phyloP scores from a whole-genome alignment of 768 basidiomycete species.

The Lactarius hengduanensis region DNA sequence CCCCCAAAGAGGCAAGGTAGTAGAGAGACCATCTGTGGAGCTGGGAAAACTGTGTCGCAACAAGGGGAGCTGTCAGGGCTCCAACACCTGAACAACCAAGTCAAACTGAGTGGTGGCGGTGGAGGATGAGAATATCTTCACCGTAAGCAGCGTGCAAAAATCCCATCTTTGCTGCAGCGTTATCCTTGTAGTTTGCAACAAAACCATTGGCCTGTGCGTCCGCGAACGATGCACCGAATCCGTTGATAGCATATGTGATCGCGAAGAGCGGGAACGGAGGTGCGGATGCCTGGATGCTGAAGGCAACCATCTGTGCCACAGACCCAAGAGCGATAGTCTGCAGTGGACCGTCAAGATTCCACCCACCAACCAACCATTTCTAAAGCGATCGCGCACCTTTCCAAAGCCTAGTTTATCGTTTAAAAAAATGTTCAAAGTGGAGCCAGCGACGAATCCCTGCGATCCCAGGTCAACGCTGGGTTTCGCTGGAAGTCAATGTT shows the following conservation, averaged over 20 bases:
- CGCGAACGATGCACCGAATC: constrained; percentile 52
- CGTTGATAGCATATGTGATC: constrained; percentile 46
- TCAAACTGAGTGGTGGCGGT: not conserved
- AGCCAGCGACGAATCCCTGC: constrained; percentile 50
- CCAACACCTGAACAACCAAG: constrained; percentile 49
- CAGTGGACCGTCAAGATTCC: not conserved
- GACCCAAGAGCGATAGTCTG: constrained; percentile 49
- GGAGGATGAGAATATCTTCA: constrained; percentile 25
- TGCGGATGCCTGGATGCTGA: constrained; percentile 51
- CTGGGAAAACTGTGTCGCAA: constrained; percentile 78
- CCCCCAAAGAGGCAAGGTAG: constrained; percentile 65
- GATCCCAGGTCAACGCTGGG: constrained; percentile 24
- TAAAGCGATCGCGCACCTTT: constrained; percentile 36
- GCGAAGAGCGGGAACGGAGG: constrained; percentile 67
- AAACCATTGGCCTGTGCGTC: constrained; percentile 74
- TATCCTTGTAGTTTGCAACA: constrained; percentile 57
- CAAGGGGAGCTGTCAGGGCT: constrained; percentile 67
- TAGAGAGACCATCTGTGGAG: constrained; percentile 71
- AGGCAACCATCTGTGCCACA: constrained; percentile 51
- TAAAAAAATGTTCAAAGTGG: constrained; percentile 47
- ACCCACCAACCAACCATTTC: not conserved
- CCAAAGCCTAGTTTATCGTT: constrained; percentile 49
- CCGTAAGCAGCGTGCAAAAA: constrained; percentile 67
- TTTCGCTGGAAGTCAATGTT: not conserved
- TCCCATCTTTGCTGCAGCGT: constrained; percentile 65